Evolutionary conservation across 495 filamentous ascomycete species (phyloP).

Genomic region (Beverwykella pulmonaria): DNA sequence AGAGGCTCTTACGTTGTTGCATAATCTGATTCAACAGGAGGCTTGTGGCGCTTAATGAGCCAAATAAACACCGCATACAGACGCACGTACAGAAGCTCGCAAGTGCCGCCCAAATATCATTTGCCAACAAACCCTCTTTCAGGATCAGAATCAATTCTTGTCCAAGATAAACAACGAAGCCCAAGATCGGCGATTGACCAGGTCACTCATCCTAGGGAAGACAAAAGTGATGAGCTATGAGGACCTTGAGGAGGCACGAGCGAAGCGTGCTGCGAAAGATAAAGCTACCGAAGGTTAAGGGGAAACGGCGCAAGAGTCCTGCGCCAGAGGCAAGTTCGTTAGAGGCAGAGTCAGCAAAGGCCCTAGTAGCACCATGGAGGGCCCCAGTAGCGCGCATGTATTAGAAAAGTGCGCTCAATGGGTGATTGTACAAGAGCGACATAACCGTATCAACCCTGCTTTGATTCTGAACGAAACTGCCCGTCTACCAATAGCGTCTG

Average conservation of each 20-base stretch:
- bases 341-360: too few species aligned
- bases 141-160: conserved; percentile 1
- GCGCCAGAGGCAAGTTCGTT: conserved; percentile 1
- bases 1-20: too few species aligned
- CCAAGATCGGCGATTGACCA: not conserved
- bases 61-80: not conserved
- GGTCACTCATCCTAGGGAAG: not conserved
- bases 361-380: too few species aligned
- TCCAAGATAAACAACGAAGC: conserved; percentile 7
- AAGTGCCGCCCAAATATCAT: conserved; percentile 15
- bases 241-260: conserved; percentile 8
- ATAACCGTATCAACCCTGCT: too few species aligned
- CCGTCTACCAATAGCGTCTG: too few species aligned
- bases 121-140: conserved; percentile 2
- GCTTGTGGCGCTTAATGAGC: not conserved
- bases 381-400: too few species aligned
- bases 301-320: conserved; percentile 7
- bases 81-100: conserved; percentile 8
- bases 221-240: conserved; percentile 9
- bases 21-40: too few species aligned
- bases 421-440: too few species aligned
- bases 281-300: not conserved
- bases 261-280: conserved; percentile 11
- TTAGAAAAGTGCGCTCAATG: too few species aligned
- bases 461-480: too few species aligned